Conservation (phyloP, 2,329 filamentous ascomycete species). For the Diaporthe batatas region DNA sequence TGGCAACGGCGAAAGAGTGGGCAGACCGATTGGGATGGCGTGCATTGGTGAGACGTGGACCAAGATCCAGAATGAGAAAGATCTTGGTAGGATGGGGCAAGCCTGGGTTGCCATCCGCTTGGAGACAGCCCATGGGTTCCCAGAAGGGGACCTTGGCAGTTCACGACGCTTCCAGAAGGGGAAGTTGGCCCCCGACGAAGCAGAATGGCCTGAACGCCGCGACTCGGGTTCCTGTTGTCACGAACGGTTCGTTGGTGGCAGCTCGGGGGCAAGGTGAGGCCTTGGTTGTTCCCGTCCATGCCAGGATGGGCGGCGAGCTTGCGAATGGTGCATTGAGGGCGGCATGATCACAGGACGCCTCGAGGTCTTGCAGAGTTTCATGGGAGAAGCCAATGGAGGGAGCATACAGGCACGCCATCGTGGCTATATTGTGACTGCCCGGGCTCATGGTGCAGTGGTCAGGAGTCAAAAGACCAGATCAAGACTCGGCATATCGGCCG, state of each 20-base stretch:
- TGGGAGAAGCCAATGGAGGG: neutral
- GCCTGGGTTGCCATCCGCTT: neutral
- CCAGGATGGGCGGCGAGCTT: neutral
- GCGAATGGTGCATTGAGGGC: constrained; percentile 6
- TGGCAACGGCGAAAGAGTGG: neutral
- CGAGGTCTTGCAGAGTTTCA: constrained; percentile 19
- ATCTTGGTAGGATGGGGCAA: constrained; percentile 2
- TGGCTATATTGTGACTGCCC: neutral
- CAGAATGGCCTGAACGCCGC: neutral
- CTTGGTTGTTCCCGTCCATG: neutral
- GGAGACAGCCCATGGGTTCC: constrained; percentile 15
- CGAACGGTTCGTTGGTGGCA: constrained; percentile 18
- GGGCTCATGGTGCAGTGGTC: neutral
- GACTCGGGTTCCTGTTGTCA: neutral
- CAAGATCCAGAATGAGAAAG: constrained; percentile 8
- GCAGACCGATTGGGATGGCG: constrained; percentile 12
- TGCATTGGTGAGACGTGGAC: constrained; percentile 30
- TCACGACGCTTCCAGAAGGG: constrained; percentile 3
- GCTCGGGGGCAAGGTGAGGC: neutral
- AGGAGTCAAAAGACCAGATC: constrained; percentile 20
- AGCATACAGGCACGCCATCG: neutral
- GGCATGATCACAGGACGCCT: constrained; percentile 5
- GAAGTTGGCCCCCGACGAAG: neutral
- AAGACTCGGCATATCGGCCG: constrained; percentile 3
- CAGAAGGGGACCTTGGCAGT: constrained; percentile 21